Base-by-base conservation (phyloP, 2,329 filamentous ascomycete genomes). In the Coniella lustricola region DNA sequence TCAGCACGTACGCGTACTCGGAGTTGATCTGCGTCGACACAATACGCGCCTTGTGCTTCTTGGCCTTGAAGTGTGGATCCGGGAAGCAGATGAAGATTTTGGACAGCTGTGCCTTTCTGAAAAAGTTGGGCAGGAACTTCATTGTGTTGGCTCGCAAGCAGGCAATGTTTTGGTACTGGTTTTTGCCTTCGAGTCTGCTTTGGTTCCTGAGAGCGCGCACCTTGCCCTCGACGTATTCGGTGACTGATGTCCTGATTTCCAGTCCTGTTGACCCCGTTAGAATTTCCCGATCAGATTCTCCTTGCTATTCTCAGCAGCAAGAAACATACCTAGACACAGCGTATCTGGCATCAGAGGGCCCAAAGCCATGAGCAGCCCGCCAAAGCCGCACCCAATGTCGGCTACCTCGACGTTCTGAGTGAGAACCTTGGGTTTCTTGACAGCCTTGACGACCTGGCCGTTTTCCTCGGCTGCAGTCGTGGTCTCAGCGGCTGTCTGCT, bases 61-160 rank as follows among this genome's bases (percentile, higher is more conserved):
- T 80, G 12, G 88, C 82, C 69, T 98, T 98, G 75, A 98, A 98
- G 68, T 98, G 93, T 51, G 93, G 93, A 62, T 98, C 93, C 0
- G 93, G 93, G 64, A 98, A 98, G 72, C 93, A 98, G 59, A 98
- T 87, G 67, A 98, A 98, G 62, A 97, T 87, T 63, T 94, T 94
- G 54, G 77, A 79, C 13, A 98, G 79, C 64, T 96, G 90, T 13
- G 70, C 74, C 60, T 84, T 86, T 47, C 69, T 72, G 74, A 98
- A 97, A 74, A 96, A 95, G 64, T 98, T 97, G 54, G 94, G 91
- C n/a, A 98, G 74, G 67, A 97, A 98, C 66, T 98, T 98, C 93
- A 98, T 98, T 4, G 89, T 88, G 71, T 98, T 98, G 56, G 88
- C 87, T 54, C 93, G 84, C 41, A 98, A 73, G 62, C 89, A 94